phyloP scores from a whole-genome alignment of 257 asterid genomes.

The Cynanchum wilfordii region DNA sequence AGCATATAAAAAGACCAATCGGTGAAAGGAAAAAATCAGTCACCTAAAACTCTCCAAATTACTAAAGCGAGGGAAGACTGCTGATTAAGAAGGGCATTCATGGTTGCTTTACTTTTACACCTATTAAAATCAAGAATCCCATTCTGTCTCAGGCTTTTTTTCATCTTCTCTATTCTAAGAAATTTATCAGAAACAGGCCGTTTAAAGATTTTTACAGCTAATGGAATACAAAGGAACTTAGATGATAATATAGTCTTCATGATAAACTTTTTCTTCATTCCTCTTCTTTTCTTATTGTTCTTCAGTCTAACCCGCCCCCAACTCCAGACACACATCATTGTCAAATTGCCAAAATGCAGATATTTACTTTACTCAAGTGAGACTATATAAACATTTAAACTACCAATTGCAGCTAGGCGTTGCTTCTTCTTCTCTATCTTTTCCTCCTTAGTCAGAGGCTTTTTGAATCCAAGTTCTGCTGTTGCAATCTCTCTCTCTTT shows the following conservation, averaged over 20 bases:
- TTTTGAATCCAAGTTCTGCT: slow-evolving; percentile 77
- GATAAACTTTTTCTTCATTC: not conserved
- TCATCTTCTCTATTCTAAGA: not conserved
- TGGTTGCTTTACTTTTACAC: not conserved
- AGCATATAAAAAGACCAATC: not conserved
- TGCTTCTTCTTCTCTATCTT: slow-evolving; percentile 67
- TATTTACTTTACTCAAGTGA: not conserved
- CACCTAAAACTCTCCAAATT: not conserved
- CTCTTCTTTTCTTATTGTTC: not conserved
- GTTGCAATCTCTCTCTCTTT: slow-evolving; percentile 68
- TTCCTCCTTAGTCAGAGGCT: slow-evolving; percentile 77
- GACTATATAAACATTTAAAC: slow-evolving; percentile 12
- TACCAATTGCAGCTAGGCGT: slow-evolving; percentile 94
- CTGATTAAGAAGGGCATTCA: not conserved
- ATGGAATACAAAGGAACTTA: not conserved
- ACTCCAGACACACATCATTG: not conserved
- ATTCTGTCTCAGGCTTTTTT: not conserved
- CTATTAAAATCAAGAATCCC: not conserved
- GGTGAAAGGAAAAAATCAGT: not conserved
- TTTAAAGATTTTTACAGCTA: not conserved
- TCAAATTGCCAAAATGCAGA: not conserved
- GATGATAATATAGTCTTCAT: not conserved
- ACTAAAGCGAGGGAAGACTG: slow-evolving; percentile 1
- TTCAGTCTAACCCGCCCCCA: not conserved
- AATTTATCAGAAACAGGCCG: not conserved